phyloP scores from a whole-genome alignment of 139 green algal genomes.

The Coccomyxa sp. region DNA sequence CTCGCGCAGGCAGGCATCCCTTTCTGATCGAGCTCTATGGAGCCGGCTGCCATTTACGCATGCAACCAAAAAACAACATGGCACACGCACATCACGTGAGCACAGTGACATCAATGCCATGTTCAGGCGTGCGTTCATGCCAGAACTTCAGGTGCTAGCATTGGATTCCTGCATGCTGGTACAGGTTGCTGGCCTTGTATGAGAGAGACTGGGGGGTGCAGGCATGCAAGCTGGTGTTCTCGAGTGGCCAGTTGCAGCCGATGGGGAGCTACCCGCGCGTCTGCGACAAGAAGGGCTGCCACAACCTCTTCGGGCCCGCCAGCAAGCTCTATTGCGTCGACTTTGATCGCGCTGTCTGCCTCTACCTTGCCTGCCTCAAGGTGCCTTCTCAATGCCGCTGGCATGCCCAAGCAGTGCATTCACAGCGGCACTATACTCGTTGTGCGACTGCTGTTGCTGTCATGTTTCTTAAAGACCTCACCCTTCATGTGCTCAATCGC shows the following conservation, averaged over 20 bases:
- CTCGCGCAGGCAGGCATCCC: constrained; percentile 65
- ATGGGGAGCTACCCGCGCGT: constrained; percentile 84
- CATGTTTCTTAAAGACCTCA: neutral
- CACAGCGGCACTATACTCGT: neutral
- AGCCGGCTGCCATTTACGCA: neutral
- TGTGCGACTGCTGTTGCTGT: neutral
- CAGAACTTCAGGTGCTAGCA: neutral
- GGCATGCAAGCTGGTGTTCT: constrained; percentile 49
- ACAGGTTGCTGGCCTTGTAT: neutral
- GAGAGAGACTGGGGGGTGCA: constrained; percentile 16
- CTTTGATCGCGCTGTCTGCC: constrained; percentile 84
- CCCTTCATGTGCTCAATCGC: neutral
- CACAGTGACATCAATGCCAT: neutral
- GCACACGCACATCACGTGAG: neutral
- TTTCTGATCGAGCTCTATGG: neutral
- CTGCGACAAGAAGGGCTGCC: constrained; percentile 52
- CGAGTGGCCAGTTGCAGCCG: constrained; percentile 64
- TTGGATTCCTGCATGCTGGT: neutral
- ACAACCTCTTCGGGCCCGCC: constrained; percentile 87
- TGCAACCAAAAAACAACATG: neutral
- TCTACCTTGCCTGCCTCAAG: constrained; percentile 74
- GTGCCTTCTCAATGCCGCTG: constrained; percentile 25
- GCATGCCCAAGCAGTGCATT: neutral
- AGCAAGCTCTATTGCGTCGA: constrained; percentile 69
- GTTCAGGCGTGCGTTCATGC: neutral